phyloP scores from a whole-genome alignment of 208 protist genomes.

The Acanthamoeba triangularis region DNA sequence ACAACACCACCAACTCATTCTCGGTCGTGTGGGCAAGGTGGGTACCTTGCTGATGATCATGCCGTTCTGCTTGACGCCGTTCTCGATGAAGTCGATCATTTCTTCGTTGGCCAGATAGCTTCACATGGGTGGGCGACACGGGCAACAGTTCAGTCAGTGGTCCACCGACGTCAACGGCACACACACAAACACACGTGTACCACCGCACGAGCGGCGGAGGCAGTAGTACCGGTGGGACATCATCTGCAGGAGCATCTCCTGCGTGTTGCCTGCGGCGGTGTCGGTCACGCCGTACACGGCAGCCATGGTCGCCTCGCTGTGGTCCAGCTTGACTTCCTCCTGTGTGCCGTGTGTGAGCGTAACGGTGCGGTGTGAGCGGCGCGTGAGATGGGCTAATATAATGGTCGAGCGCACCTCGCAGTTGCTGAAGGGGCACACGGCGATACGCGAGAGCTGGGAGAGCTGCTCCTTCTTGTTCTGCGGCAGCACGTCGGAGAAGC shows the following conservation, averaged over 20 bases:
- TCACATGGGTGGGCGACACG: too few species aligned
- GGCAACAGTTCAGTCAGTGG: background rate
- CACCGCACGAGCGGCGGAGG: background rate
- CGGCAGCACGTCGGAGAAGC: conserved; percentile 29
- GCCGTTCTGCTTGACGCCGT: conserved; percentile 45
- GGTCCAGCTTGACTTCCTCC: background rate
- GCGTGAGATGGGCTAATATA: too few species aligned
- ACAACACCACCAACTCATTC: too few species aligned
- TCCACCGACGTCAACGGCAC: background rate
- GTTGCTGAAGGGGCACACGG: conserved; percentile 48
- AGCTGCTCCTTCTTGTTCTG: conserved; percentile 59
- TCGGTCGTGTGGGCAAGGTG: background rate
- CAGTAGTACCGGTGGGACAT: conserved; percentile 5
- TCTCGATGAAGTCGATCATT: conserved; percentile 37
- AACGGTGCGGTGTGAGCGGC: background rate
- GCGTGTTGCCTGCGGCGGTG: background rate
- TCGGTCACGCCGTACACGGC: conserved; percentile 7
- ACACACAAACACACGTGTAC: background rate
- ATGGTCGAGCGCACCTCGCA: background rate
- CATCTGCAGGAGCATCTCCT: conserved; percentile 48
- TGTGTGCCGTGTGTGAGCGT: background rate
- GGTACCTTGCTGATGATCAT: conserved; percentile 31
- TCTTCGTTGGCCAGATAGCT: conserved; percentile 17
- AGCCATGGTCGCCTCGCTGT: conserved; percentile 9
- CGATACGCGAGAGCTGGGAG: background rate